Evolutionary conservation across 1,284 basidiomycete species (phyloP).

Genomic region (Wallemia mellicola): DNA sequence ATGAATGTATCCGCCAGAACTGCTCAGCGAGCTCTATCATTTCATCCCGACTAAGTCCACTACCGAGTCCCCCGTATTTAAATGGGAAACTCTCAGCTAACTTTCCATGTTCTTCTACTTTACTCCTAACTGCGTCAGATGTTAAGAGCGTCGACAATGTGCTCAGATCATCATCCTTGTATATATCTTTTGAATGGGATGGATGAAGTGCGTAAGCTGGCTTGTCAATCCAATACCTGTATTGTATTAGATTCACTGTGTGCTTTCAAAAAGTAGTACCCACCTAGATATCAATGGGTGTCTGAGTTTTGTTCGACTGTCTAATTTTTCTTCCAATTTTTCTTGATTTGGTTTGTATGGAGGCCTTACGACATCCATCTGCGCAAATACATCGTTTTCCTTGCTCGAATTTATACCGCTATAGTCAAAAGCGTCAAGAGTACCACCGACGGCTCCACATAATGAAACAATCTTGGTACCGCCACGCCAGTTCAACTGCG

Average conservation of each 20-base stretch:
- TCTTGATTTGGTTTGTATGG: not conserved
- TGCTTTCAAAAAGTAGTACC: not conserved
- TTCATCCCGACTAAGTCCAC: not conserved
- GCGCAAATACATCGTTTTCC: not conserved
- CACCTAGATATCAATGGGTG: not conserved
- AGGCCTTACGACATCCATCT: not conserved
- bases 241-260: not conserved
- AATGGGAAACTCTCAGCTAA: not conserved
- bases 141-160: not conserved
- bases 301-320: not conserved
- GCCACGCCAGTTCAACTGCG: not conserved
- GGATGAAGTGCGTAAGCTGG: not conserved
- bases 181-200: not conserved
- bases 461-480: not conserved
- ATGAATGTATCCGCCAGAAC: not conserved
- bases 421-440: not conserved
- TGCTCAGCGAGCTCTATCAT: not conserved
- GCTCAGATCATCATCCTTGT: not conserved
- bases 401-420: not conserved
- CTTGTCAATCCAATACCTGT: not conserved
- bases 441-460: not conserved
- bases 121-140: not conserved
- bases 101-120: not conserved
- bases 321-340: not conserved
- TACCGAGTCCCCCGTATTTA: not conserved